A percentile compares a stretch with the other conserved stretches of the same genome.
Conservation (phyloP, 2,329 filamentous ascomycete species). For the Diaporthe batatas region DNA sequence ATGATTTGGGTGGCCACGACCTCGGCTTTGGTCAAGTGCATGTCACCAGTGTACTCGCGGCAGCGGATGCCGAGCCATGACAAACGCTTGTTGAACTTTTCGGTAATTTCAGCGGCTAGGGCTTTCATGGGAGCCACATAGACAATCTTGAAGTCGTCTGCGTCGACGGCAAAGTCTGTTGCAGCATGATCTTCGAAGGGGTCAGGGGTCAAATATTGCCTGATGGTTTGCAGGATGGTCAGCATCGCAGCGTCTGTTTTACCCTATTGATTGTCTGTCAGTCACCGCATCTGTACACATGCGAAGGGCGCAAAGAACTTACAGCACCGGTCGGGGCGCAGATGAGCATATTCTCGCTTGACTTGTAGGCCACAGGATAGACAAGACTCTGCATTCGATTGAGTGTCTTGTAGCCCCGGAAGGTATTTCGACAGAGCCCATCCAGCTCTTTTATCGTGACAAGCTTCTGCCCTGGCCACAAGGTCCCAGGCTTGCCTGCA, state of each 20-base stretch:
- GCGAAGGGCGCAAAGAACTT: conserved; percentile 50
- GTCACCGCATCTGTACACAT: neutral
- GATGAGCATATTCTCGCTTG: conserved; percentile 98
- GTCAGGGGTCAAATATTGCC: conserved; percentile 85
- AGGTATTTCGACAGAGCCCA: conserved; percentile 89
- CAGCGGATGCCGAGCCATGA: conserved; percentile 94
- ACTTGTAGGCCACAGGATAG: conserved; percentile 94
- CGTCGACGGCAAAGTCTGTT: conserved; percentile 83
- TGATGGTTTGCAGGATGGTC: conserved; percentile 90
- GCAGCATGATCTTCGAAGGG: conserved; percentile 80
- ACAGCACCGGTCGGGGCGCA: conserved; percentile 95
- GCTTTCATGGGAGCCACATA: conserved; percentile 99
- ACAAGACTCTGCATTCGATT: conserved; percentile 99
- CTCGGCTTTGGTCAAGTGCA: conserved; percentile 97
- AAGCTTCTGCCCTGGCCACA: conserved; percentile 80
- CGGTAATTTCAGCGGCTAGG: conserved; percentile 93
- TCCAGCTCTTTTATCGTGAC: conserved; percentile 87
- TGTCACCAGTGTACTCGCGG: conserved; percentile 95
- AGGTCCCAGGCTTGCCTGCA: conserved; percentile 80
- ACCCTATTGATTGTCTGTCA: conserved; percentile 64
- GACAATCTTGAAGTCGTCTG: conserved; percentile 96
- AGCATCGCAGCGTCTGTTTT: conserved; percentile 99
- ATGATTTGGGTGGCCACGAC: conserved; percentile 98
- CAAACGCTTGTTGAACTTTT: conserved; percentile 90
- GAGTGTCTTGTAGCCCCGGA: conserved; percentile 91